Evolutionary conservation across 2,329 filamentous ascomycete genomes (phyloP).

Genomic region (Trichoderma aggressivum): DNA sequence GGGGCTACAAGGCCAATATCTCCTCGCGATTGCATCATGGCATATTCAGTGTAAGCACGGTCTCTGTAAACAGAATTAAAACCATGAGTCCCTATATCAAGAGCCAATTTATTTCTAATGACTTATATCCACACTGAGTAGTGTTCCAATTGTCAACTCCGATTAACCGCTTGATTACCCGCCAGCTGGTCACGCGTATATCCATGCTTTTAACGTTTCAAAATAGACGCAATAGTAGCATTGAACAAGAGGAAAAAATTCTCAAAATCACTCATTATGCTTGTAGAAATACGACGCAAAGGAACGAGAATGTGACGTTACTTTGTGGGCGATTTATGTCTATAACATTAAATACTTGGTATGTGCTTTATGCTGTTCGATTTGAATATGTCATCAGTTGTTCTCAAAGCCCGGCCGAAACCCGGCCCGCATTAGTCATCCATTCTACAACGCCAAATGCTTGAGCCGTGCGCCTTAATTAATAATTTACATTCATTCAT

Average conservation of each 20-base stretch:
- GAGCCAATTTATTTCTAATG: too few relatives aligned
- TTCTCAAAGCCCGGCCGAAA: neutral
- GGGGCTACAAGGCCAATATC: too few relatives aligned
- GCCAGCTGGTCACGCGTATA: neutral
- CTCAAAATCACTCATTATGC: neutral
- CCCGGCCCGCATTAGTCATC: neutral
- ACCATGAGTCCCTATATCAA: too few relatives aligned
- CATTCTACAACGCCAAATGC: neutral
- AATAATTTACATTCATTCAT: neutral
- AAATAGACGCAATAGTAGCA: neutral
- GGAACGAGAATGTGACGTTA: neutral
- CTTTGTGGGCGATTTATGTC: neutral
- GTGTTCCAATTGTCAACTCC: neutral
- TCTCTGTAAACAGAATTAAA: too few relatives aligned
- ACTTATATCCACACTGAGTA: neutral
- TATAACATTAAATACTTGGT: too few relatives aligned
- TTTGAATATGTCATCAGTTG: neutral
- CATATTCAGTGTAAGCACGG: too few relatives aligned
- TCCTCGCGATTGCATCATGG: too few relatives aligned
- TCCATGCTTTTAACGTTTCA: neutral
- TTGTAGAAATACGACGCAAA: neutral
- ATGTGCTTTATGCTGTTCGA: neutral
- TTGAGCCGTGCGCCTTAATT: neutral
- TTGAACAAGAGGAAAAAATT: neutral
- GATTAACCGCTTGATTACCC: neutral